Conservation (phyloP, 2,329 filamentous ascomycete species). For the Akanthomyces muscarius region DNA sequence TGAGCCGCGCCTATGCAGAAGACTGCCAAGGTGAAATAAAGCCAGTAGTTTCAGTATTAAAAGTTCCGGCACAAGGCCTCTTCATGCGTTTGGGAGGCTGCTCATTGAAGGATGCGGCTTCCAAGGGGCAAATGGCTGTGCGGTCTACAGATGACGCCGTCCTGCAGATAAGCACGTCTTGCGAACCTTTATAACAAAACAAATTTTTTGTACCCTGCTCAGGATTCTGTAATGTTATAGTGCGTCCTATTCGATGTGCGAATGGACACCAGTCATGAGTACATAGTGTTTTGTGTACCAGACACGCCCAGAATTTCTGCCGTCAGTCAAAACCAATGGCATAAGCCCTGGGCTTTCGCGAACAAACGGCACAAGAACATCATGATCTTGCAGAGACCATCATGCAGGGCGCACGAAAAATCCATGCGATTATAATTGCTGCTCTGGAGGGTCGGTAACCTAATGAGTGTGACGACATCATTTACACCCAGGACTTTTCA, state of each 20-base stretch:
- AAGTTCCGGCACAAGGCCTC: slow-evolving; percentile 33
- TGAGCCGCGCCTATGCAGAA: slow-evolving; percentile 31
- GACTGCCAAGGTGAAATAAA: slow-evolving; percentile 31
- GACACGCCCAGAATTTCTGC: slow-evolving; percentile 29
- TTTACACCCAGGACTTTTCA: slow-evolving; percentile 37
- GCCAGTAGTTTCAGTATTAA: slow-evolving; percentile 24
- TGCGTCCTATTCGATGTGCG: slow-evolving; percentile 38
- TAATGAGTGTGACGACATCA: slow-evolving; percentile 25
- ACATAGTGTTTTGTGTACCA: slow-evolving; percentile 40
- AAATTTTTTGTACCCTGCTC: slow-evolving; percentile 22
- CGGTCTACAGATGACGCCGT: slow-evolving; percentile 32
- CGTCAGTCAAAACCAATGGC: slow-evolving; percentile 41
- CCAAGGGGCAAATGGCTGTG: slow-evolving; percentile 25
- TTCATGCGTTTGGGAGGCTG: slow-evolving; percentile 41
- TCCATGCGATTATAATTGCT: slow-evolving; percentile 28
- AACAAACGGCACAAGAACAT: slow-evolving; percentile 15
- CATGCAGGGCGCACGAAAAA: slow-evolving; percentile 19
- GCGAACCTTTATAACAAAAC: slow-evolving; percentile 33
- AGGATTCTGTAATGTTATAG: slow-evolving; percentile 27
- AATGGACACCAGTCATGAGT: slow-evolving; percentile 37
- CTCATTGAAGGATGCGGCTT: slow-evolving; percentile 40
- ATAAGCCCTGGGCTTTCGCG: slow-evolving; percentile 31
- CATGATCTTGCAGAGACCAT: slow-evolving; percentile 22
- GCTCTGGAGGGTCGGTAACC: slow-evolving; percentile 21
- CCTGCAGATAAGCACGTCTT: slow-evolving; percentile 25